These are phyloP conservation scores for Lachnellula subtilissima DNA, from an alignment of 2,329 filamentous ascomycete species.

Conservation along the genomic window DNA sequence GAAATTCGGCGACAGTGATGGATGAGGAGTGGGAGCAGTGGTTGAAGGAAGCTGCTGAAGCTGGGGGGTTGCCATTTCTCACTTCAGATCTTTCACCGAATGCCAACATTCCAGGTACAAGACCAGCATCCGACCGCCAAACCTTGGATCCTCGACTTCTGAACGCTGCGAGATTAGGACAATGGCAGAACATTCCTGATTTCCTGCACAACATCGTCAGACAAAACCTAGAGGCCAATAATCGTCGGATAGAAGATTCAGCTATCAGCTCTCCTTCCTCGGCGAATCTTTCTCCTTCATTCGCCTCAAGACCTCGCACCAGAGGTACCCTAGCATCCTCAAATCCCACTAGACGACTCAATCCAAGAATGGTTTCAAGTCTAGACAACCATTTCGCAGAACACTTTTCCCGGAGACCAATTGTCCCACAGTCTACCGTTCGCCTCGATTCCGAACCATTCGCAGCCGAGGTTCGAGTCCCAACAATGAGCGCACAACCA, in stretches of 20 bases:
- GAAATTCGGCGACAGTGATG: conserved; percentile 52
- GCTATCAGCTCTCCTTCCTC: conserved; percentile 6
- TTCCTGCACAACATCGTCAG: conserved; percentile 50
- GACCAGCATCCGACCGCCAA: conserved; percentile 31
- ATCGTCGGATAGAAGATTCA: conserved; percentile 15
- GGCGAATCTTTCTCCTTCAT: conserved; percentile 2
- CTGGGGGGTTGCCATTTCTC: conserved; percentile 49
- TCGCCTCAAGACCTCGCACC: conserved; percentile 7
- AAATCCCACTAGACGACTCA: not conserved
- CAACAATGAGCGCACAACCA: not conserved
- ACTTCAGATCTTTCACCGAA: conserved; percentile 31
- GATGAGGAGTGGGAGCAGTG: conserved; percentile 73
- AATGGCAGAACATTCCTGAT: conserved; percentile 55
- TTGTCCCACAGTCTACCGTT: conserved; percentile 2
- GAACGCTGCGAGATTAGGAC: conserved; percentile 49
- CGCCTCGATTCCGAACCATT: not conserved
- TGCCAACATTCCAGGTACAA: conserved; percentile 32
- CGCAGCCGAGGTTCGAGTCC: not conserved
- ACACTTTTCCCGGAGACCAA: conserved; percentile 12
- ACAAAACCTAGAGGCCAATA: conserved; percentile 22
- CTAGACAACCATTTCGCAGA: conserved; percentile 11
- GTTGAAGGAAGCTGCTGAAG: conserved; percentile 65
- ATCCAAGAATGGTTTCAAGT: conserved; percentile 2
- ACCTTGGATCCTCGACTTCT: conserved; percentile 48
- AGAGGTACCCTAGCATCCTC: conserved; percentile 5